Percentiles rank a stretch among this genome's conserved stretches.
Conservation (phyloP, 495 filamentous ascomycete species). For the Gamarada debralockiae region DNA sequence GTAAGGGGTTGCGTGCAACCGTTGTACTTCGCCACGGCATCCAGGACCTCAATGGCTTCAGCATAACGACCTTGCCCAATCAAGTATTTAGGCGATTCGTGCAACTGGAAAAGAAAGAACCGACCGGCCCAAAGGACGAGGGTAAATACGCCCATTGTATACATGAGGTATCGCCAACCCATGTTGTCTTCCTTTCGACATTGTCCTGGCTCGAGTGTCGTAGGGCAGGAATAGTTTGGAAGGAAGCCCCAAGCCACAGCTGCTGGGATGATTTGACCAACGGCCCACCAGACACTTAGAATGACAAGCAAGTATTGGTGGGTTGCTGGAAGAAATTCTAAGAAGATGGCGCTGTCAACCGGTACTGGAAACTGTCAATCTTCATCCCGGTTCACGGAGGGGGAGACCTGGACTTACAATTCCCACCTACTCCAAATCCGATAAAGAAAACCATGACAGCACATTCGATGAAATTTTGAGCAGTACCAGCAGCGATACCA, state of each 20-base stretch:
- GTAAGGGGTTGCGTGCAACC: too few relatives aligned
- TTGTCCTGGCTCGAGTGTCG: neutral
- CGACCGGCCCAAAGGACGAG: constrained; percentile 65
- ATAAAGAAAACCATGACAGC: constrained; percentile 51
- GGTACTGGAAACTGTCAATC: constrained; percentile 39
- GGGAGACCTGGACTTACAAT: constrained; percentile 26
- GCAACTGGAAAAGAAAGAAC: constrained; percentile 70
- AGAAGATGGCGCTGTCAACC: constrained; percentile 73
- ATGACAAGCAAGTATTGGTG: constrained; percentile 74
- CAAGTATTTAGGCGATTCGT: constrained; percentile 74
- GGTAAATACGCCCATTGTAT: constrained; percentile 66
- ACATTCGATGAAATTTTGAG: constrained; percentile 54
- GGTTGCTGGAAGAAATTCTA: constrained; percentile 76
- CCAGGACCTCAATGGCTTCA: constrained; percentile 33
- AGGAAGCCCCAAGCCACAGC: neutral
- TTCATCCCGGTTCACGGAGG: too few relatives aligned
- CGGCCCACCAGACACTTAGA: constrained; percentile 76
- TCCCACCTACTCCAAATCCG: constrained; percentile 59
- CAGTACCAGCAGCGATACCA: constrained; percentile 63
- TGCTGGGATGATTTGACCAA: constrained; percentile 67
- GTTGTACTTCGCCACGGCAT: too few relatives aligned
- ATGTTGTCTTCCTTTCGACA: constrained; percentile 50
- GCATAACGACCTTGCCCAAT: constrained; percentile 64
- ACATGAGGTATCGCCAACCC: constrained; percentile 76
- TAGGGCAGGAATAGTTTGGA: neutral